Base-by-base conservation (phyloP, 768 basidiomycete genomes). In the Pholiota microspora region DNA sequence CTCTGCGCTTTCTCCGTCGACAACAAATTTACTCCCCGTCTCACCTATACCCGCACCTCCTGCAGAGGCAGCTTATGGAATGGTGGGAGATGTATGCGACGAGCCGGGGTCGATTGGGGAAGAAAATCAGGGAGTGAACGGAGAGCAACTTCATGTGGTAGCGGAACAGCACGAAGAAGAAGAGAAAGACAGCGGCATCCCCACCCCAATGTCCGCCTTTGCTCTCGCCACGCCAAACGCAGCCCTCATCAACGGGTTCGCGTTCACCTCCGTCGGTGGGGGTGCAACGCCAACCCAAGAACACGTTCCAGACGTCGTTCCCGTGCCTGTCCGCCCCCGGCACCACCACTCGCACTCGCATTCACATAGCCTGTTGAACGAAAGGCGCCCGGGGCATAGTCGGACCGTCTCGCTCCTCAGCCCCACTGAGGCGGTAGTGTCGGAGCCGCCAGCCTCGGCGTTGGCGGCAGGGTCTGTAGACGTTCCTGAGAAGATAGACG, bases 281-380 rank as follows among this genome's bases (percentile, higher is more conserved):
- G 28, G 9, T 24, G 51, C 5, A 38, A 31, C 36, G 13, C n/a
- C 8, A 25, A 38, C 24, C 18, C 31, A 52, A 23, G 60, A 62
- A 34, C 60, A 62, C 35, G 53, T 55, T 2, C 58, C 59, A 2
- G 47, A 56, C 2, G 45, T 57, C 27, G 58, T 67, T 15, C 58
- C 62, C 29, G 59, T 67, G 0, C 63, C 61, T 16, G 55, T 61
- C 27, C 45, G 56, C 25, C 49, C 56, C 1, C 25, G 35, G 34
- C 53, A 58, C 31, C 60, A 59, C 40, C 52, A 51, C 34, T 51
- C 48, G 34, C 54, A 55, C 48, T 47, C 52, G 44, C 58, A 55
- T 35, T 24, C 46, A 6, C 55, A 52, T 28, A 24, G 35, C n/a
- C n/a, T n/a, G n/a, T n/a, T n/a, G n/a, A n/a, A n/a, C n/a, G n/a